phyloP scores from a whole-genome alignment of 371 early-diverging fungal genomes.

The Modicella reniformis region DNA sequence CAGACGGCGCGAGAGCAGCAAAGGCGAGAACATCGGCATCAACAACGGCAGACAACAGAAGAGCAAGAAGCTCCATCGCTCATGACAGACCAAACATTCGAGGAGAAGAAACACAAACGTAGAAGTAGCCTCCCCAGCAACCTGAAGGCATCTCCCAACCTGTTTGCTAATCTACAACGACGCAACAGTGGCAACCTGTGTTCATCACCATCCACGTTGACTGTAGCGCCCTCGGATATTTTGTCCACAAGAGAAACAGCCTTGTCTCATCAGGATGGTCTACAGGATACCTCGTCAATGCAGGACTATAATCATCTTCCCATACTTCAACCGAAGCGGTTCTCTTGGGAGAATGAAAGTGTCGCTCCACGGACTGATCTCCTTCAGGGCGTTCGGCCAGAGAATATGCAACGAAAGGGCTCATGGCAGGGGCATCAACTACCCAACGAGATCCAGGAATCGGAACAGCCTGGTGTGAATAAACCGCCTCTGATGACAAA shows the following conservation, averaged over 20 bases:
- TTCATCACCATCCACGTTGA: constrained; percentile 16
- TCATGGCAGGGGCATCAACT: constrained; percentile 24
- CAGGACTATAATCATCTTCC: constrained; percentile 11
- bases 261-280: background rate
- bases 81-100: constrained; percentile 15
- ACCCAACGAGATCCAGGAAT: background rate
- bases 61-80: background rate
- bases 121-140: constrained; percentile 49
- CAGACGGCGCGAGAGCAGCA: constrained; percentile 8
- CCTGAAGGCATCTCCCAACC: constrained; percentile 27
- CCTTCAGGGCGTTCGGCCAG: constrained; percentile 6
- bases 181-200: constrained; percentile 28
- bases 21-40: constrained; percentile 2
- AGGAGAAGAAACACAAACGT: constrained; percentile 27
- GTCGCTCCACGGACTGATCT: constrained; percentile 41
- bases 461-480: background rate
- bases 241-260: background rate
- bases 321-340: constrained; percentile 30
- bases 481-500: background rate
- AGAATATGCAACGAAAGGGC: constrained; percentile 23
- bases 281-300: background rate
- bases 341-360: constrained; percentile 47
- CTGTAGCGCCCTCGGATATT: background rate
- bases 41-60: background rate
- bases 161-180: constrained; percentile 25